Base-by-base conservation (phyloP, 495 filamentous ascomycete genomes). In the Aspergillus coremiiformis region DNA sequence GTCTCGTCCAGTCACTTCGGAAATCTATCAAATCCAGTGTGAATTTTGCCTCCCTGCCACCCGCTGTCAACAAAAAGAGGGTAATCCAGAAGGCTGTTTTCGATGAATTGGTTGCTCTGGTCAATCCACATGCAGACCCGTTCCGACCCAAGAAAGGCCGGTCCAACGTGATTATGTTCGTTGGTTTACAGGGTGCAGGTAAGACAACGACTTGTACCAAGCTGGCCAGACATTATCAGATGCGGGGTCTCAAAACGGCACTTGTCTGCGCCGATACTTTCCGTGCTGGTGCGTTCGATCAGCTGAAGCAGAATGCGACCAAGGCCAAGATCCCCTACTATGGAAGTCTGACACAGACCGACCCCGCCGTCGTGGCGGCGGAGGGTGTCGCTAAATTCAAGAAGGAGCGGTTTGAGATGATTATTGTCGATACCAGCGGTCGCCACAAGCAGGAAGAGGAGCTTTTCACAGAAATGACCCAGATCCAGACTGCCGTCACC, bases 261-360 rank as follows among this genome's bases (percentile, higher is more conserved):
- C 78, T 99, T 8, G 94, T 99, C 23, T 99, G 93, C 69, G 93
- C 93, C 48, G 93, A 99, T 71, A 99, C 93, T 29, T 99, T 99
- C 75, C 88, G 93, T 63, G 93, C 93, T 24, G 93, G 93, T 69
- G 93, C 93, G 37, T 99, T 97, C 60, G 93, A 99, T 65, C 93
- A 99, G 72, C 72, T 99, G 57, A 99, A 97, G 66, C 93, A 99
- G 68, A 99, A 97, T 64, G 93, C 93, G 1, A 96, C 89, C 42
- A 97, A 96, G 69, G 93, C 94, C 10, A 96, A 95, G 76, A 97
- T 99, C 30, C 94, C 93, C 7, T 99, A 99, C 77, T 97, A 93
- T 64, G 93, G 93, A 59, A 91, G 86, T 53, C 72, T 97, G 44
- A 97, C 92, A 0, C 90, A 97, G 66, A 96, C 90, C 8, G 94